Evolutionary conservation across 257 asterid species (phyloP).

Genomic region (Fraxinus cuspidata): DNA sequence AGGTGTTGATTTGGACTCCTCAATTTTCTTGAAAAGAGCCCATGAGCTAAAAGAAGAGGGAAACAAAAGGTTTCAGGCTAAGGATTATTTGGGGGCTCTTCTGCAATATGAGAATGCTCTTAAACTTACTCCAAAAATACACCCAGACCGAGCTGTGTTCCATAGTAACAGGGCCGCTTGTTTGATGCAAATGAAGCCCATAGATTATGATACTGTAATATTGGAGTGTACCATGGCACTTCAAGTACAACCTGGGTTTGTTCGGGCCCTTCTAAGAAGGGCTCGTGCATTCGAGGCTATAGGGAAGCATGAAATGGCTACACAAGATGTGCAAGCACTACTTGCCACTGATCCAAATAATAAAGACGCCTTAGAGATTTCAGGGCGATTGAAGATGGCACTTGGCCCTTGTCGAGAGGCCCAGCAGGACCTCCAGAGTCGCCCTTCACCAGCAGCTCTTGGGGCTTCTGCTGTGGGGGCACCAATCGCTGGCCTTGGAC

Average conservation of each 20-base stretch:
- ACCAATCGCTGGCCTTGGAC: slow-evolving; percentile 87
- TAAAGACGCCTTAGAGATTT: slow-evolving; percentile 73
- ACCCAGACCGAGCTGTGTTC: slow-evolving; percentile 88
- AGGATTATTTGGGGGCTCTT: slow-evolving; percentile 79
- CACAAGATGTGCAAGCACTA: slow-evolving; percentile 74
- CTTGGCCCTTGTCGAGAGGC: slow-evolving; percentile 77
- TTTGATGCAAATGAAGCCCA: slow-evolving; percentile 95
- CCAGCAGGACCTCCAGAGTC: slow-evolving; percentile 95
- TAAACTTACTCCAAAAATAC: slow-evolving; percentile 69
- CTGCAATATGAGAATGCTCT: slow-evolving; percentile 80
- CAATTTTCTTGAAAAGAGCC: slow-evolving; percentile 71
- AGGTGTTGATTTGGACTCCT: slow-evolving; percentile 55
- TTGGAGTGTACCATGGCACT: slow-evolving; percentile 79
- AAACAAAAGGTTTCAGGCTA: slow-evolving; percentile 73
- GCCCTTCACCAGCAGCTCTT: slow-evolving; percentile 97
- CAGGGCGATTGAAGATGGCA: slow-evolving; percentile 64
- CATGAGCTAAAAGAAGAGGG: slow-evolving; percentile 97
- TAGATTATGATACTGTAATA: slow-evolving; percentile 79
- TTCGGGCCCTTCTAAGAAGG: slow-evolving; percentile 75
- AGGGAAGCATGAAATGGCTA: slow-evolving; percentile 80
- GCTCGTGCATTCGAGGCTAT: slow-evolving; percentile 86
- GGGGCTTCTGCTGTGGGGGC: slow-evolving; percentile 99
- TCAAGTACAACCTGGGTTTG: slow-evolving; percentile 72
- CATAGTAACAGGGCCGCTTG: slow-evolving; percentile 97
- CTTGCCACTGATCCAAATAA: slow-evolving; percentile 68